Evolutionary conservation across 2,329 filamentous ascomycete genomes (phyloP).

Genomic region (Apiospora koreana): DNA sequence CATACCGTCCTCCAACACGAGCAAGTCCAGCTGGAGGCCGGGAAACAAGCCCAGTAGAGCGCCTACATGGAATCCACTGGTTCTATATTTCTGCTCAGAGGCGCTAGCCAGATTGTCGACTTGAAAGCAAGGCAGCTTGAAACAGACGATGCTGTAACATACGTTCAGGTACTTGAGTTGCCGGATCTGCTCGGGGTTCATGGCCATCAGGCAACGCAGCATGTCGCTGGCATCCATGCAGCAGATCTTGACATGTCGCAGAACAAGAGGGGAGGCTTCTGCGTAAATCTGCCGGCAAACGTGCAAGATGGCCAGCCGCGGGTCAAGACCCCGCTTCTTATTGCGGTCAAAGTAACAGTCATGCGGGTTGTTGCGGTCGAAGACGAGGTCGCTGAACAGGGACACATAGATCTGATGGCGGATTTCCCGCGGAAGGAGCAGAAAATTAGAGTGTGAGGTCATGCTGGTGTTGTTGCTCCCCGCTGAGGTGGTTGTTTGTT

Average conservation of each 20-base stretch:
- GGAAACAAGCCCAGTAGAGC: not conserved
- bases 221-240: not conserved
- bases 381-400: not conserved
- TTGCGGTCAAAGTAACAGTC: not conserved
- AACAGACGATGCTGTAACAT: not conserved
- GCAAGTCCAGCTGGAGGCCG: not conserved
- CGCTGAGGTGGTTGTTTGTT: not conserved
- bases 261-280: slow-evolving; percentile 3
- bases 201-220: not conserved
- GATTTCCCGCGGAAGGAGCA: not conserved
- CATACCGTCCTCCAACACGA: not conserved
- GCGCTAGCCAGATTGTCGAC: not conserved
- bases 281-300: not conserved
- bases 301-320: not conserved
- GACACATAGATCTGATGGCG: not conserved
- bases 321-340: not conserved
- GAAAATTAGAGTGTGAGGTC: not conserved
- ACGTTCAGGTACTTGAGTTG: not conserved
- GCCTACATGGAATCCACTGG: not conserved
- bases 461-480: not conserved
- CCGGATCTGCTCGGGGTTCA: slow-evolving; percentile 3
- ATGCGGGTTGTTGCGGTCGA: not conserved
- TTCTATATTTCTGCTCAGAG: too few species aligned
- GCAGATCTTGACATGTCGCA: not conserved
- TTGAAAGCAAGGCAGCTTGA: not conserved